These are phyloP conservation scores for Bretschneidera sinensis DNA, from an alignment of 345 rosid species.

Conservation along the genomic window DNA sequence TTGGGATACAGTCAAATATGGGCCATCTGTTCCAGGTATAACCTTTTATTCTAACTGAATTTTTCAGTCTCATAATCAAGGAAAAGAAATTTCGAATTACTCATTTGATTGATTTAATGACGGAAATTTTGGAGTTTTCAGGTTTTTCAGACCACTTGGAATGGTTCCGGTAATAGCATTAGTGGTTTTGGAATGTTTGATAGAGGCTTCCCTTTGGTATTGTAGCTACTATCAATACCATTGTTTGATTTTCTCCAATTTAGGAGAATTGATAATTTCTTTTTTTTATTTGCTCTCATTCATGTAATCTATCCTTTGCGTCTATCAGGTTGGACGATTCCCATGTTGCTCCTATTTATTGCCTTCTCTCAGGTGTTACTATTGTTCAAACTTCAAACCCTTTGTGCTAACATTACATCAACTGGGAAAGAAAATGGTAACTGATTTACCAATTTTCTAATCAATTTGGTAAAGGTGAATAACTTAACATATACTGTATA, in stretches of 20 bases:
- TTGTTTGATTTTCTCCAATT: not conserved
- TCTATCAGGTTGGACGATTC: constrained; percentile 72
- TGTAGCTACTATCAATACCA: not conserved
- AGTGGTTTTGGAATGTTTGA: constrained; percentile 89
- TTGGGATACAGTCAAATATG: constrained; percentile 94
- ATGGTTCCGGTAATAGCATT: constrained; percentile 96
- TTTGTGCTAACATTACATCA: not conserved
- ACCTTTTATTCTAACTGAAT: not conserved
- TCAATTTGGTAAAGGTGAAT: no score
- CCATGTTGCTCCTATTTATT: constrained; percentile 81
- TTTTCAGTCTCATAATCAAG: not conserved
- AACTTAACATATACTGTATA: no score
- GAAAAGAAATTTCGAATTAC: not conserved
- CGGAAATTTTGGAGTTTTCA: constrained; percentile 24
- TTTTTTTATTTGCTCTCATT: not conserved
- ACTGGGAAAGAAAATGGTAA: not conserved
- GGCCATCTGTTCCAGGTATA: constrained; percentile 93
- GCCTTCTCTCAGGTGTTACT: constrained; percentile 73
- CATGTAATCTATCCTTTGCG: constrained; percentile 2
- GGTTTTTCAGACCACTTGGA: constrained; percentile 97
- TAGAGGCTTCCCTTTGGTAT: constrained; percentile 97
- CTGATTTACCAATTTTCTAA: no score
- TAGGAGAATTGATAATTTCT: not conserved
- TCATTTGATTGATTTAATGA: not conserved
- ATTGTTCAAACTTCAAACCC: constrained; percentile 2